Evolutionary conservation across 805 yeast species (phyloP).

Genomic region (Candida sithepensis): DNA sequence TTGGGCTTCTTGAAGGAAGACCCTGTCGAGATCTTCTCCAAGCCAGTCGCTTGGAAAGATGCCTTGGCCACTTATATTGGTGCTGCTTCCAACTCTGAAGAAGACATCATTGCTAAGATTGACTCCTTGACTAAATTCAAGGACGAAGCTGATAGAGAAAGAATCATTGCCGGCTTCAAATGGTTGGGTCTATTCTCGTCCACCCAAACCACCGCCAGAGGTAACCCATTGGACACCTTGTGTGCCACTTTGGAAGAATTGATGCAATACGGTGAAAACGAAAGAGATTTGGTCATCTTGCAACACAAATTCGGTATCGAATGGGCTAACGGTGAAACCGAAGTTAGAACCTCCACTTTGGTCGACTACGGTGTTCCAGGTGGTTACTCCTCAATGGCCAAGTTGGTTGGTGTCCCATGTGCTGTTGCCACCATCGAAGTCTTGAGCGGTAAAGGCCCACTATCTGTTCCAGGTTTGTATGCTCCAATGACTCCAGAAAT

Average conservation of each 20-base stretch:
- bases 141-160: slow-evolving; percentile 74
- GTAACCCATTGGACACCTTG: slow-evolving; percentile 91
- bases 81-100: slow-evolving; percentile 64
- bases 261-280: slow-evolving; percentile 95
- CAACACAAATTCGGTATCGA: slow-evolving; percentile 98
- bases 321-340: slow-evolving; percentile 90
- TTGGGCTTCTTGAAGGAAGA: slow-evolving; percentile 87
- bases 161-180: slow-evolving; percentile 82
- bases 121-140: slow-evolving; percentile 77
- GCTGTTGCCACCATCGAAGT: slow-evolving; percentile 91
- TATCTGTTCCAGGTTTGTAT: slow-evolving; percentile 73
- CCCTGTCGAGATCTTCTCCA: slow-evolving; percentile 53
- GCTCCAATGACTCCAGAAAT: slow-evolving; percentile 93
- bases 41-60: slow-evolving; percentile 76
- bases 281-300: slow-evolving; percentile 90
- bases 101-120: slow-evolving; percentile 73
- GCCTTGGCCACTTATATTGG: slow-evolving; percentile 76
- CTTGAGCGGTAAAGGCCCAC: slow-evolving; percentile 79
- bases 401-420: slow-evolving; percentile 96
- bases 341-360: slow-evolving; percentile 91
- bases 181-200: slow-evolving; percentile 94
- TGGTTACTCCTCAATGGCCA: slow-evolving; percentile 97
- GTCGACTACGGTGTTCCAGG: slow-evolving; percentile 91
- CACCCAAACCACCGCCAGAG: slow-evolving; percentile 75
- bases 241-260: slow-evolving; percentile 94